Conservation (phyloP, 108 stramenopile genomes). For the Craspedostauros australis region DNA sequence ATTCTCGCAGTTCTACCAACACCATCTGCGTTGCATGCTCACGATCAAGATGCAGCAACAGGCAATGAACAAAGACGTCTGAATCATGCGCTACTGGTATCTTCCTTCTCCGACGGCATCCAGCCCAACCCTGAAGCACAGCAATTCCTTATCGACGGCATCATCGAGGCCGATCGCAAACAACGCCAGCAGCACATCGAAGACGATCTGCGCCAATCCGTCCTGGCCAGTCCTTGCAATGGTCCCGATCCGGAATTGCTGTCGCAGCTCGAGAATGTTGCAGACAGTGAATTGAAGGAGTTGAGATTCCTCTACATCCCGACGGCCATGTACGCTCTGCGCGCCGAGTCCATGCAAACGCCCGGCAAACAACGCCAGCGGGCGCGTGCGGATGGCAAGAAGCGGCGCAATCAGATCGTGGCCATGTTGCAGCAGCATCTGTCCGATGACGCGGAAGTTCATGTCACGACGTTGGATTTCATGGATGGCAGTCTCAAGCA, state of each 20-base stretch:
- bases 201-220: constrained; percentile 34
- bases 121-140: constrained; percentile 30
- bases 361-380: constrained; percentile 87
- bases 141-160: constrained; percentile 50
- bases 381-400: constrained; percentile 73
- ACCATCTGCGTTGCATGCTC: too few species aligned
- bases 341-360: constrained; percentile 46
- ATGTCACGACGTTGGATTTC: constrained; percentile 49
- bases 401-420: constrained; percentile 55
- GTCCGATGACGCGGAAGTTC: neutral
- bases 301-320: constrained; percentile 78
- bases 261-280: constrained; percentile 34
- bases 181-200: constrained; percentile 31
- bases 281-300: constrained; percentile 21
- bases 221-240: constrained; percentile 61
- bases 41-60: too few species aligned
- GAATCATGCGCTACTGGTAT: constrained; percentile 45
- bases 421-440: constrained; percentile 35
- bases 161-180: constrained; percentile 34
- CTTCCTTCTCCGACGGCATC: constrained; percentile 74
- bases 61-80: neutral
- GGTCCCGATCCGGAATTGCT: constrained; percentile 50
- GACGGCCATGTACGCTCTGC: constrained; percentile 84
- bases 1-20: too few species aligned
- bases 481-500: constrained; percentile 77